Conservation (phyloP, 2,329 filamentous ascomycete genomes). For the Emmonsiellopsis sp. region DNA sequence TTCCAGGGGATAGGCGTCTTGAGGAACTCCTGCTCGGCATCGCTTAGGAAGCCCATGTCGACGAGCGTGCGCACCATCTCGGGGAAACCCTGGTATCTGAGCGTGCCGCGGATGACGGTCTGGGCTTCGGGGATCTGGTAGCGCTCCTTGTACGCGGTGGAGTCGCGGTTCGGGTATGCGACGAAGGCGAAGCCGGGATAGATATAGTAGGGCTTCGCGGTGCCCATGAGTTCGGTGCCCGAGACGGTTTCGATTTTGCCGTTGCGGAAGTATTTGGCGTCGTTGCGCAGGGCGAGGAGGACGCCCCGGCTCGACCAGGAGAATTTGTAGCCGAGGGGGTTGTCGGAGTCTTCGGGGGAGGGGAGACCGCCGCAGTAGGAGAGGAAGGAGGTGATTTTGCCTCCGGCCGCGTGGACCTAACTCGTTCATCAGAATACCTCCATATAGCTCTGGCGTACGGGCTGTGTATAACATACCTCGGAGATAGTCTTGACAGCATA, state of each 20-base stretch:
- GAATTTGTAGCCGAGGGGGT: conserved; percentile 92
- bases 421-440: conserved; percentile 20
- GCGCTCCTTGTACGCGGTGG: conserved; percentile 73
- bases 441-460: background rate
- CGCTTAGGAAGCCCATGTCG: conserved; percentile 78
- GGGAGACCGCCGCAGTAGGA: conserved; percentile 78
- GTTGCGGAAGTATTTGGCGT: conserved; percentile 72
- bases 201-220: conserved; percentile 82
- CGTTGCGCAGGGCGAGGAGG: conserved; percentile 74
- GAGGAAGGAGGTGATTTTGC: conserved; percentile 74
- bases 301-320: conserved; percentile 74
- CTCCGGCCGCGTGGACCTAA: conserved; percentile 75
- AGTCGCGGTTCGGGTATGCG: conserved; percentile 89
- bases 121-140: conserved; percentile 88
- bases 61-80: conserved; percentile 82
- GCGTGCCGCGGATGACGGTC: conserved; percentile 74
- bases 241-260: conserved; percentile 62
- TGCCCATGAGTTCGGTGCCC: conserved; percentile 67
- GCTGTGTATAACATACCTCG: conserved; percentile 17
- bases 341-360: conserved; percentile 64
- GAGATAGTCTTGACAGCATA: conserved; percentile 80
- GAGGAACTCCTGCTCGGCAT: conserved; percentile 56
- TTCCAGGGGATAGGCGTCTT: conserved; percentile 67
- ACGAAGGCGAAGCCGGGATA: conserved; percentile 85
- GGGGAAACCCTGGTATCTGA: conserved; percentile 83